Conservation (phyloP, 148 eudicot genomes). For the Chenopodium formosanum region DNA sequence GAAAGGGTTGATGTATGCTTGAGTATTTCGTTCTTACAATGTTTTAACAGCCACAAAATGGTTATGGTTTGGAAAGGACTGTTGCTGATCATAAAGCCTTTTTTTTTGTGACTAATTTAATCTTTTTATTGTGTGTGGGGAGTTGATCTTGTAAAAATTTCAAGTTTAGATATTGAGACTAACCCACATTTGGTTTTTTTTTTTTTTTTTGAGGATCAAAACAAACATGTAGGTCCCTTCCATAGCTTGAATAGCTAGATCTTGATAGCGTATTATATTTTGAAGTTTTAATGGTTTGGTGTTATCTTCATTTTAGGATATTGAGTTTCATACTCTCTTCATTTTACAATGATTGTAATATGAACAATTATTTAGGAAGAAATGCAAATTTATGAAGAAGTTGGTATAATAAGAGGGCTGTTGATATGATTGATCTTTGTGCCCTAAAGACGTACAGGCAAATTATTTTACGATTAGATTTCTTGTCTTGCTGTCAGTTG, state of each 20-base stretch:
- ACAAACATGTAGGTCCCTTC: no score
- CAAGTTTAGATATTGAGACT: no score
- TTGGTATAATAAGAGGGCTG: conserved; percentile 12
- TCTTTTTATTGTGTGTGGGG: neutral
- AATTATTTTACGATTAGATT: conserved; percentile 25
- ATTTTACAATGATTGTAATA: neutral
- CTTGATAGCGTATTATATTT: neutral
- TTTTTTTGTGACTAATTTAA: neutral
- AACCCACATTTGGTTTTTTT: no score
- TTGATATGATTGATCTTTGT: conserved; percentile 20
- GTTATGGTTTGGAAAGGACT: no score
- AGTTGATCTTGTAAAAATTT: no score
- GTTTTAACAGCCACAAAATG: no score
- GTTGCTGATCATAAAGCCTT: neutral
- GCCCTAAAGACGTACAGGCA: conserved; percentile 22
- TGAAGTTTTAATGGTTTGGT: neutral
- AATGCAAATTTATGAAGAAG: neutral
- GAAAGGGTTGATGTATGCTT: no score
- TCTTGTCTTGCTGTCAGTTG: conserved; percentile 33
- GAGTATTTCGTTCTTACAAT: no score
- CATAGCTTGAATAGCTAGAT: no score
- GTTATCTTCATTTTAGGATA: neutral
- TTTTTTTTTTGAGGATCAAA: no score
- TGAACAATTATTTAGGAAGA: neutral
- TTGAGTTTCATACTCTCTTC: neutral